phyloP scores from a whole-genome alignment of 108 stramenopile species.

The Cyclotella baltica region DNA sequence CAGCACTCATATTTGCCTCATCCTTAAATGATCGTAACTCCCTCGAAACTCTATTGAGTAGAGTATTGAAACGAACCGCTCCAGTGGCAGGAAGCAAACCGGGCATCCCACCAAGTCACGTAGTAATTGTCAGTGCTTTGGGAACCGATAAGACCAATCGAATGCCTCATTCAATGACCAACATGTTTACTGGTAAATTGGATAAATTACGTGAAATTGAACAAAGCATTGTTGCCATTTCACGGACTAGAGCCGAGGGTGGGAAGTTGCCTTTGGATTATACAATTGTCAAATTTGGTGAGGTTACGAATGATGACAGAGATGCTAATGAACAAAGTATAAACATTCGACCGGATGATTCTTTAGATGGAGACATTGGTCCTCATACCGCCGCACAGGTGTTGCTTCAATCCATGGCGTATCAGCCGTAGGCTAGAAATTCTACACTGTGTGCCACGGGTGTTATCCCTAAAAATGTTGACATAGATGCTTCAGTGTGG shows the following conservation, averaged over 20 bases:
- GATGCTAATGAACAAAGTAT: slow-evolving; percentile 23
- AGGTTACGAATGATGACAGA: slow-evolving; percentile 39
- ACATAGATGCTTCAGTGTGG: slow-evolving; percentile 49
- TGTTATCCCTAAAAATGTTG: slow-evolving; percentile 16
- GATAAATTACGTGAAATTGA: slow-evolving; percentile 79
- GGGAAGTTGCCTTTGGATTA: slow-evolving; percentile 68
- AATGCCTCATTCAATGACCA: slow-evolving; percentile 84
- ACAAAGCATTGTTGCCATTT: slow-evolving; percentile 59
- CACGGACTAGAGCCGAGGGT: slow-evolving; percentile 53
- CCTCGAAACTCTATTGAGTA: slow-evolving; percentile 63
- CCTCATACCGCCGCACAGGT: slow-evolving; percentile 53
- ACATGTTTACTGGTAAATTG: slow-evolving; percentile 76
- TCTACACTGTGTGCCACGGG: slow-evolving; percentile 53
- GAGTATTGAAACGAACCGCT: slow-evolving; percentile 68
- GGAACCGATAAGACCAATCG: slow-evolving; percentile 80
- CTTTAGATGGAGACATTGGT: slow-evolving; percentile 50
- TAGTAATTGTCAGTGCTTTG: slow-evolving; percentile 71
- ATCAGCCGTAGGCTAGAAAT: slow-evolving; percentile 61
- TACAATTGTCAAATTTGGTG: slow-evolving; percentile 83
- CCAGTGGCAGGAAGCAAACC: slow-evolving; percentile 47
- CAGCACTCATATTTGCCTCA: slow-evolving; percentile 70
- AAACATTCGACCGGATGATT: slow-evolving; percentile 57
- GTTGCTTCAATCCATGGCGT: slow-evolving; percentile 60
- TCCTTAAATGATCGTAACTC: slow-evolving; percentile 55
- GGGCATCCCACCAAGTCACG: slow-evolving; percentile 77